Evolutionary conservation across 2,329 filamentous ascomycete genomes (phyloP), one percentile per base, ranked within the genome.

Genomic region (Fusarium sp.): DNA sequence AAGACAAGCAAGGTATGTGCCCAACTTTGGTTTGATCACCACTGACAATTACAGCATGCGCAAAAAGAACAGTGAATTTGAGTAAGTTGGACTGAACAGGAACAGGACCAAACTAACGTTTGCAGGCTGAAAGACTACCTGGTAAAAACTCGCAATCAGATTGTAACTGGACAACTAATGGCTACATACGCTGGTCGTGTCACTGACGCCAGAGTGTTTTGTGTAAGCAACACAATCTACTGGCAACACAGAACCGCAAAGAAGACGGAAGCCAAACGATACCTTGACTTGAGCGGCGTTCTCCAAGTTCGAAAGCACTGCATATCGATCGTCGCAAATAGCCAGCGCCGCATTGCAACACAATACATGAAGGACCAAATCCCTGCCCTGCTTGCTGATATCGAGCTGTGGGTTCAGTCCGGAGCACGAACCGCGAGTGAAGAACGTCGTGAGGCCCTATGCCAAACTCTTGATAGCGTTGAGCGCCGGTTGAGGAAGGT

Each of bases 201-300:
- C 2, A 63, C 69, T 23, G 39, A 60, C 3, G 61, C 81, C 29
- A 70, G 67, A 5, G 76, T 82, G 7, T 84, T 84, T 59, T 84
- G 82, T 48, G 78, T 81, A 11, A 82, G 82, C 68, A 85, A 84
- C 62, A 73, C 50, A 2, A 58, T 77, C 4, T 84, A 85, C 68
- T 80, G 79, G 80, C 63, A 77, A 0, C 36, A 79, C 23, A 76
- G 82, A 5, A 23, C 72, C 1, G 37, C 56, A 5, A 65, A 75
- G 3, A 65, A 37, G 42, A 17, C 54, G 2, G 17, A 23, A 0
- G 41, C 72, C 41, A 17, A 59, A 67, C 76, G 75, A 0, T 72
- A 72, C n/a, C 76, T 85, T 4, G 18, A 70, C 0, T 69, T 83
- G 7, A 83, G 81, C 48, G 82, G 82, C 0, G 81, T 84, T 39